Percentiles rank a stretch among this genome's conserved stretches.
These are phyloP conservation scores for Wallacemonas sp. DNA, from an alignment of 208 protist species.

Conservation along the genomic window DNA sequence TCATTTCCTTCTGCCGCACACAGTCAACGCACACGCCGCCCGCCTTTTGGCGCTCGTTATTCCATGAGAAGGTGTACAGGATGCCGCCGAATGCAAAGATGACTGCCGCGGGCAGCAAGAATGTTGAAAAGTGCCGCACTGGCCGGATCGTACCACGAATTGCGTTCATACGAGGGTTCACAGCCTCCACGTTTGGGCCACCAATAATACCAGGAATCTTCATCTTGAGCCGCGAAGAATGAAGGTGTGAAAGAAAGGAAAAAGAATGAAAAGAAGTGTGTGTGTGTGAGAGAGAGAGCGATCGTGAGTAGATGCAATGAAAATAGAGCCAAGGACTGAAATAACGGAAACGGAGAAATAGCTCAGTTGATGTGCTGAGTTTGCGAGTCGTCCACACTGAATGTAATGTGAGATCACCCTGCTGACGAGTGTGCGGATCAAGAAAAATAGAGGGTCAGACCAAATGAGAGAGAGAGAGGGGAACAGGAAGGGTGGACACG, in stretches of 20 bases:
- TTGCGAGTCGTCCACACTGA: too few relatives aligned
- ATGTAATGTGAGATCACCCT: too few relatives aligned
- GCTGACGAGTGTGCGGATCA: too few relatives aligned
- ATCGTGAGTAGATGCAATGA: too few relatives aligned
- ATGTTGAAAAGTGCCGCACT: slow-evolving; percentile 25
- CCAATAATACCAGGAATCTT: slow-evolving; percentile 25
- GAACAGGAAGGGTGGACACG: too few relatives aligned
- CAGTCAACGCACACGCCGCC: slow-evolving; percentile 76
- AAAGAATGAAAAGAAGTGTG: not conserved
- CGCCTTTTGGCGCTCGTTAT: slow-evolving; percentile 57
- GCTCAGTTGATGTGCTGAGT: too few relatives aligned
- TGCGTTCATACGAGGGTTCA: slow-evolving; percentile 30
- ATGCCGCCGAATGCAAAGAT: slow-evolving; percentile 67
- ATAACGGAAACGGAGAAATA: too few relatives aligned
- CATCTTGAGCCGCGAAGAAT: slow-evolving; percentile 16
- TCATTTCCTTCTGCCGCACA: slow-evolving; percentile 78
- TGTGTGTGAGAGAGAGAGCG: not conserved
- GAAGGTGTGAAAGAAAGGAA: slow-evolving; percentile 1
- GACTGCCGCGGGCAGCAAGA: slow-evolving; percentile 57
- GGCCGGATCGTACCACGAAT: slow-evolving; percentile 13
- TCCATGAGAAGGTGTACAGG: slow-evolving; percentile 72
- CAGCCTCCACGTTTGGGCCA: slow-evolving; percentile 21
- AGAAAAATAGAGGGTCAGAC: too few relatives aligned
- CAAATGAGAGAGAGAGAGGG: too few relatives aligned
- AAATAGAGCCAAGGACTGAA: too few relatives aligned